These are phyloP conservation scores for Lecanicillium sp. DNA, from an alignment of 2,329 filamentous ascomycete genomes.

Conservation along the genomic window DNA sequence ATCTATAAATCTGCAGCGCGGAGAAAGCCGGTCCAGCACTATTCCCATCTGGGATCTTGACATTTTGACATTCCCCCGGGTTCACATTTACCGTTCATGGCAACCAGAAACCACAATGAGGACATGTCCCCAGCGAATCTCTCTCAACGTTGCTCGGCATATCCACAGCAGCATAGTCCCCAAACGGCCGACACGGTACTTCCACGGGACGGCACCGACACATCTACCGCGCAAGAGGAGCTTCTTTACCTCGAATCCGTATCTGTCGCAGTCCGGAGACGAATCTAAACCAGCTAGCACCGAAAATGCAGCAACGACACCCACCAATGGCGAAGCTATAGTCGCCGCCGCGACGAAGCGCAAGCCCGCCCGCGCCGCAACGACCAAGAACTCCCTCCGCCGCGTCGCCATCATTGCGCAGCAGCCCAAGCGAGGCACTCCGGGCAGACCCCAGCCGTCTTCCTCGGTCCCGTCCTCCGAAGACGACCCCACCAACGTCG, in stretches of 20 bases:
- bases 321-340: slow-evolving; percentile 7
- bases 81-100: background rate
- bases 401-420: slow-evolving; percentile 85
- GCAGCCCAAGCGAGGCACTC: slow-evolving; percentile 35
- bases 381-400: slow-evolving; percentile 67
- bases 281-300: slow-evolving; percentile 39
- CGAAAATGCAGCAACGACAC: slow-evolving; percentile 32
- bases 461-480: slow-evolving; percentile 17
- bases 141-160: slow-evolving; percentile 25
- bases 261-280: slow-evolving; percentile 38
- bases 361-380: slow-evolving; percentile 39
- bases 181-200: slow-evolving; percentile 26
- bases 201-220: slow-evolving; percentile 41
- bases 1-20: no score
- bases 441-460: slow-evolving; percentile 25
- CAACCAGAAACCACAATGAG: slow-evolving; percentile 26
- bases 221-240: slow-evolving; percentile 48
- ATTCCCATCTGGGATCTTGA: no score
- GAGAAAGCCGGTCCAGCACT: no score
- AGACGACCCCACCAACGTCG: slow-evolving; percentile 36
- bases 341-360: slow-evolving; percentile 32
- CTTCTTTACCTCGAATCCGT: slow-evolving; percentile 62
- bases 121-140: slow-evolving; percentile 26
- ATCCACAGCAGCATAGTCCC: slow-evolving; percentile 23
- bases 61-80: no score